phyloP scores from a whole-genome alignment of 2,329 filamentous ascomycete species.

The Emmonsiellopsis sp. region DNA sequence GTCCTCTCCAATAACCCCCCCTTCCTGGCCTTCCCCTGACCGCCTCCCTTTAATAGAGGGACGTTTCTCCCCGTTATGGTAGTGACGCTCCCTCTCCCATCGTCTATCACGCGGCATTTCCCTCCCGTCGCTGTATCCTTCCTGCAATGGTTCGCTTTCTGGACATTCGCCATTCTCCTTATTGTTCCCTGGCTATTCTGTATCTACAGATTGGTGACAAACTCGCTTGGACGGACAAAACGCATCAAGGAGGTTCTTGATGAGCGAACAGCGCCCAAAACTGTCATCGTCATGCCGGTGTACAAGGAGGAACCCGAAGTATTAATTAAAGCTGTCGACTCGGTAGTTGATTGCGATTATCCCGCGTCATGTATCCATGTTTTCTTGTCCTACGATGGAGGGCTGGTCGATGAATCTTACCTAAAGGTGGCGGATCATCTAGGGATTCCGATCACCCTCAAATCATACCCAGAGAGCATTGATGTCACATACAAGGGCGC shows the following conservation, averaged over 20 bases:
- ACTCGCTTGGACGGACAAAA: conserved; percentile 71
- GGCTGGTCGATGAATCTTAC: conserved; percentile 79
- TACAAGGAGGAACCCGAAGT: conserved; percentile 85
- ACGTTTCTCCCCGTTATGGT: conserved; percentile 93
- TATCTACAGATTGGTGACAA: conserved; percentile 81
- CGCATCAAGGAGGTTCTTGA: conserved; percentile 77
- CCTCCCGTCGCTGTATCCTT: conserved; percentile 57
- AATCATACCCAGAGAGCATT: conserved; percentile 78
- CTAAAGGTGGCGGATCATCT: conserved; percentile 76
- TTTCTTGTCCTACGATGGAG: conserved; percentile 90
- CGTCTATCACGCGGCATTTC: conserved; percentile 61
- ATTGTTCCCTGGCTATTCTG: conserved; percentile 89
- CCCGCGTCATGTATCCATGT: conserved; percentile 86
- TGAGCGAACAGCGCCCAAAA: conserved; percentile 78
- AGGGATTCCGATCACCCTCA: conserved; percentile 66
- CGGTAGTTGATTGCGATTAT: conserved; percentile 88
- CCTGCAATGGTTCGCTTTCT: conserved; percentile 93
- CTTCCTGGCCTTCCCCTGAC: conserved; percentile 7
- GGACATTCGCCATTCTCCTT: conserved; percentile 76
- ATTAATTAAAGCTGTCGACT: conserved; percentile 77
- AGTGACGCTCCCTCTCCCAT: conserved; percentile 77
- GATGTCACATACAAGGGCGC: conserved; percentile 76
- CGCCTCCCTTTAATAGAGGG: conserved; percentile 39
- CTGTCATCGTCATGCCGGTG: conserved; percentile 93
- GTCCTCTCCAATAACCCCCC: conserved; percentile 12